A percentile compares a stretch with the other conserved stretches of the same genome.
Evolutionary conservation across 2,329 filamentous ascomycete species (phyloP).

Genomic region (Colletotrichum acutatum): DNA sequence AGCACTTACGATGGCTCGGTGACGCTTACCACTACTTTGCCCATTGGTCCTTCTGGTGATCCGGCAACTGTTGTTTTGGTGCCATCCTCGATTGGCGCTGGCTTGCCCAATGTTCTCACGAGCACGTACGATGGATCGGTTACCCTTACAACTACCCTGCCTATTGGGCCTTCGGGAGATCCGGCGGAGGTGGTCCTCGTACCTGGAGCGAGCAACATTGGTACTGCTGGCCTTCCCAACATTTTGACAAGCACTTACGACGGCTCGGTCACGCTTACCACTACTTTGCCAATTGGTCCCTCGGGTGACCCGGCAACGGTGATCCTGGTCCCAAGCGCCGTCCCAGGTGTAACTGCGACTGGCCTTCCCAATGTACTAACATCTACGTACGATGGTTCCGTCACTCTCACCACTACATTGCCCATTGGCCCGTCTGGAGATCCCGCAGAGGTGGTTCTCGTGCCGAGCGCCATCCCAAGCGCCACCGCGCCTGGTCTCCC

Average conservation of each 20-base stretch:
- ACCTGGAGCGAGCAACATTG: background rate
- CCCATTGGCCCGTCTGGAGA: background rate
- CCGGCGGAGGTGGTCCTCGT: background rate
- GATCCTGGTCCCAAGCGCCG: background rate
- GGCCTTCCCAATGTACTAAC: background rate
- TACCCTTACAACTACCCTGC: background rate
- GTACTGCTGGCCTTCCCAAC: background rate
- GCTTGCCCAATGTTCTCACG: background rate
- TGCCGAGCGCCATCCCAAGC: background rate
- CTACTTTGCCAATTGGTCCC: background rate
- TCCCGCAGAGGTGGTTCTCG: background rate
- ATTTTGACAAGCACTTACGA: background rate
- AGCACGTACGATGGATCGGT: slow-evolving; percentile 4
- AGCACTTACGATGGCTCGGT: slow-evolving; percentile 11
- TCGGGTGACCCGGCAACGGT: background rate
- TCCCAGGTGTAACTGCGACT: background rate
- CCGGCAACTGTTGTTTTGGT: background rate
- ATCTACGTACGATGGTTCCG: background rate
- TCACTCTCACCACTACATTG: background rate
- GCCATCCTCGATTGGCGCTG: background rate
- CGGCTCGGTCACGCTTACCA: background rate
- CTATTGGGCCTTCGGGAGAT: background rate
- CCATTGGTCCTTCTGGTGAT: background rate
- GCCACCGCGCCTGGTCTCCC: background rate
- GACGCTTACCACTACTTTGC: slow-evolving; percentile 4